Conservation (phyloP, 495 filamentous ascomycete genomes). For the Tuber magnatum region DNA sequence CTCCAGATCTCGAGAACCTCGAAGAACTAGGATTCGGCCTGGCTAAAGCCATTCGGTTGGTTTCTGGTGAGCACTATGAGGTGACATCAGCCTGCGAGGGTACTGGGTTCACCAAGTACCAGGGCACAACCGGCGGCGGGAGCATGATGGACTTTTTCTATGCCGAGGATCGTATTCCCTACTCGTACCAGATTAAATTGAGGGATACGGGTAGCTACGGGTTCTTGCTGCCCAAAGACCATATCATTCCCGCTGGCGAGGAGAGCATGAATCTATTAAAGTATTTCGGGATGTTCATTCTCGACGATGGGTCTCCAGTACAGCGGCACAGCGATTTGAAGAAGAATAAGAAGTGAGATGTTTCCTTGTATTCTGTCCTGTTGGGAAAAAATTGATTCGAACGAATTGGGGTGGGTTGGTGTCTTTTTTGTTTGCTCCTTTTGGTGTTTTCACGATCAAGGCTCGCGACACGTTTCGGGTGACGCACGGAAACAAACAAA, state of each 20-base stretch:
- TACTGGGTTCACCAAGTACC: constrained; percentile 44
- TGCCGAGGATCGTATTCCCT: constrained; percentile 71
- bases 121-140: constrained; percentile 55
- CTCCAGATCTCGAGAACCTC: constrained; percentile 82
- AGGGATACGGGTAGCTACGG: constrained; percentile 92
- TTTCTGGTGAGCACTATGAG: constrained; percentile 66
- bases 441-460: constrained; percentile 14
- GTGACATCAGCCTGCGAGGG: constrained; percentile 86
- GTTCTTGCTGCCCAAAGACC: constrained; percentile 76
- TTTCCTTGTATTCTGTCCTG: neutral
- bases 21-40: constrained; percentile 82
- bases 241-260: constrained; percentile 84
- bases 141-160: constrained; percentile 96
- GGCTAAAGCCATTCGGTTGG: constrained; percentile 77
- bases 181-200: constrained; percentile 90
- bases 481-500: neutral
- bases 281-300: constrained; percentile 70
- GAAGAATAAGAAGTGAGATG: constrained; percentile 21
- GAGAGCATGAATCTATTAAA: constrained; percentile 75
- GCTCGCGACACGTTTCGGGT: constrained; percentile 17
- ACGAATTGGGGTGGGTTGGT: constrained; percentile 2
- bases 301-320: constrained; percentile 42
- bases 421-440: constrained; percentile 5
- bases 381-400: neutral
- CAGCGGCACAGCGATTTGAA: constrained; percentile 16